Evolutionary conservation across 495 filamentous ascomycete genomes (phyloP), one percentile per base, ranked within the genome.

Genomic region (Penicillium longicatenatum): DNA sequence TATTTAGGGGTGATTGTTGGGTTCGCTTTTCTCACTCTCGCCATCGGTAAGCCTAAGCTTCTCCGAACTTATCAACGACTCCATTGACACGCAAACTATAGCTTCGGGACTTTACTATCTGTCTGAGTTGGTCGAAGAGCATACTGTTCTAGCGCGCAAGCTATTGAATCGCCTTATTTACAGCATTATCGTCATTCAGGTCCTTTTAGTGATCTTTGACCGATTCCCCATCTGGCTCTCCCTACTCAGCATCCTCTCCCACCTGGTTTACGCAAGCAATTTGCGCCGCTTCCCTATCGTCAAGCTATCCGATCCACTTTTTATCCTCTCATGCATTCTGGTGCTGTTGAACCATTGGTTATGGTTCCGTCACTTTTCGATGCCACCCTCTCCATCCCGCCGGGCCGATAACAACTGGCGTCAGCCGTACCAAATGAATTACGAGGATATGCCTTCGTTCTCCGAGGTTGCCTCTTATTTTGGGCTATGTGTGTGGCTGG

Each of bases 91-190:
- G 19, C 4, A 39, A 39, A 17, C 10, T 24, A 31, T 31, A 96
- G 94, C 94, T 33, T 96, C 92, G 21, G 95, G 95, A 26, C 86
- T 98, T 21, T 98, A 98, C 78, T 98, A 98, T 70, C 89, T 98
- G 47, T 97, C 94, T 2, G 94, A 98, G 74, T 82, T 97, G 10
- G 94, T 98, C 50, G 95, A 98, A 75, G 94, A 98, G 68, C 93
- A 98, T 69, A 98, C 92, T 11, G 93, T 98, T 11, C 70, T 95
- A 45, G 89, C 93, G 19, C 93, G 96, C 68, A 89, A 86, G 55
- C 79, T 97, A 22, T 81, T 98, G 22, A 90, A 82, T 12, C 84
- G 83, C 44, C 79, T 98, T 41, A 97, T 98, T 71, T 96, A 97
- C 79, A 75, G 74, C 54, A 85, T 96, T 64, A 90, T 98, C 54